Evolutionary conservation across 2,329 filamentous ascomycete species (phyloP), one percentile per base, ranked within the genome.

Genomic region (Pestalotiopsis sp.): DNA sequence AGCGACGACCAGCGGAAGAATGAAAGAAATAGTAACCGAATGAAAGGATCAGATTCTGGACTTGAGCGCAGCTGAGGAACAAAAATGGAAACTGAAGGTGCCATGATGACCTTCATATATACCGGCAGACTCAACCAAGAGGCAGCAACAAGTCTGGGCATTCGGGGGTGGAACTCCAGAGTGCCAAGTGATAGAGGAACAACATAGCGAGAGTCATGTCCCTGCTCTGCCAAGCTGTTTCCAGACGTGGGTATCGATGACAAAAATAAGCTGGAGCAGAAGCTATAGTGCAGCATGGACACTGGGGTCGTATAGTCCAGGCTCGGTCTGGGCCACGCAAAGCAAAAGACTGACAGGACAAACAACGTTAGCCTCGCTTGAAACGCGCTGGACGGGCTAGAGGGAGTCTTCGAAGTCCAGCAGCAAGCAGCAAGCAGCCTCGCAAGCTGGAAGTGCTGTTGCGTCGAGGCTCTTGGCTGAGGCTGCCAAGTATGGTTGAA

Each of bases 1-100:
- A 79, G 78, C 76, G 76, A 73, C 76, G 76, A 78, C 76, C 75
- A 78, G 77, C 78, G 78, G 70, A 73, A 73, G 73, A 75, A 73
- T 65, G 70, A 72, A 75, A 74, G 71, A 75, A 74, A 71, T 66
- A 72, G 73, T 75, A 72, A 73, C 71, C 65, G 70, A 74, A 74
- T 61, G 58, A 72, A 73, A 72, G 70, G 58, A 65, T 72, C 66
- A 31, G 70, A 70, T 68, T 72, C 72, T 72, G 65, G 68, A 75
- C 69, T 72, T 73, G 79, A 81, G 78, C 79, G 73, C 78, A 80
- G 79, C 79, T 81, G 72, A 72, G 57, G 58, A 70, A 71, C 61
- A 67, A 59, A 6, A 64, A 65, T 56, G 58, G 36, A 66, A 61
- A 59, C 59, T 52, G 57, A 49, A 66, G 68, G 39, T 56, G 57